phyloP scores from a whole-genome alignment of 2,329 filamentous ascomycete species.

The Aphanoascus verrucosus region DNA sequence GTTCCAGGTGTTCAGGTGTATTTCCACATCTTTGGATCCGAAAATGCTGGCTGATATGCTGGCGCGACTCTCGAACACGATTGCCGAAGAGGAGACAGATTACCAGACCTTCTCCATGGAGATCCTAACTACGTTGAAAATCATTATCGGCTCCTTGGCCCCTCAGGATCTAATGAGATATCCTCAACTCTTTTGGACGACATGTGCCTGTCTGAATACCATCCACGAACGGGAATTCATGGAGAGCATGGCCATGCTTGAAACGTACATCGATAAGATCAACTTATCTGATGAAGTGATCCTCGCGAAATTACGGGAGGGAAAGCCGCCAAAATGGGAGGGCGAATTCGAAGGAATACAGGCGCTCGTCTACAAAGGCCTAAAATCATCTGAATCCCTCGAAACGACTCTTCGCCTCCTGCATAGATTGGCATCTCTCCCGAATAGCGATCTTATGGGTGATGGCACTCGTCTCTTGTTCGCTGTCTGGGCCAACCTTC shows the following conservation, averaged over 20 bases:
- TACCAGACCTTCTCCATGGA: conserved; percentile 98
- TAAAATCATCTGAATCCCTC: conserved; percentile 75
- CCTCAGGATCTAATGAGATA: conserved; percentile 73
- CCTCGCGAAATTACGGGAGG: conserved; percentile 61
- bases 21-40: conserved; percentile 80
- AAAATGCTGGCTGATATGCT: conserved; percentile 96
- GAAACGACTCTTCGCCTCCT: conserved; percentile 66
- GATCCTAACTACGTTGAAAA: conserved; percentile 85
- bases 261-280: conserved; percentile 72
- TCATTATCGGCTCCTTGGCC: conserved; percentile 76
- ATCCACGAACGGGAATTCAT: conserved; percentile 94
- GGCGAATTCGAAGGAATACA: conserved; percentile 79
- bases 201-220: conserved; percentile 88
- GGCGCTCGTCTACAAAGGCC: conserved; percentile 75
- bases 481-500: conserved; percentile 81
- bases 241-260: conserved; percentile 83
- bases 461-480: conserved; percentile 74
- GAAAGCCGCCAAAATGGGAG: conserved; percentile 78
- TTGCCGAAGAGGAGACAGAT: conserved; percentile 86
- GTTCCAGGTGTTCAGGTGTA: conserved; percentile 93
- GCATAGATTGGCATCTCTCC: conserved; percentile 66
- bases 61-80: conserved; percentile 85
- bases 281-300: conserved; percentile 63
- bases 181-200: conserved; percentile 95
- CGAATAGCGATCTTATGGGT: conserved; percentile 70